Evolutionary conservation across 1,284 basidiomycete species (phyloP).

Genomic region (Rugosomyces carneus): DNA sequence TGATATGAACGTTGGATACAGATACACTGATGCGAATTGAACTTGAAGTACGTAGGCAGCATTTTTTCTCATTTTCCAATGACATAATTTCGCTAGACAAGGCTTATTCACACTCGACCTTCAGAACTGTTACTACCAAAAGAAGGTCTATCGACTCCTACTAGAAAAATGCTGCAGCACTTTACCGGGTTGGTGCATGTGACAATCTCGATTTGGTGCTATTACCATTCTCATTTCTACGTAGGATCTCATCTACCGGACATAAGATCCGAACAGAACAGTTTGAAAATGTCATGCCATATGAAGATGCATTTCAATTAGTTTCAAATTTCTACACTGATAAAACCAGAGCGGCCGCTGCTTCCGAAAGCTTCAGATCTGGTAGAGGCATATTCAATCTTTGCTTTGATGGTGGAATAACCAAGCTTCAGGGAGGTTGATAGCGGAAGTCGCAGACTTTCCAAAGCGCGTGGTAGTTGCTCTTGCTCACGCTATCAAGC

Average conservation of each 20-base stretch:
- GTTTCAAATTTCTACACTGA: slow-evolving; percentile 71
- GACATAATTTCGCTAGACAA: slow-evolving; percentile 44
- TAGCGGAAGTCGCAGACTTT: slow-evolving; percentile 66
- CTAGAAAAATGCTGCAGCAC: slow-evolving; percentile 72
- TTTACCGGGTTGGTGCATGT: slow-evolving; percentile 47
- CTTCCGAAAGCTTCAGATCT: slow-evolving; percentile 44
- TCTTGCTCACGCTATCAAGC: slow-evolving; percentile 70
- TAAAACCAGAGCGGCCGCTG: slow-evolving; percentile 32
- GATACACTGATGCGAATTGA: slow-evolving; percentile 83
- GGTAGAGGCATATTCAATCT: slow-evolving; percentile 25
- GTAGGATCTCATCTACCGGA: slow-evolving; percentile 35
- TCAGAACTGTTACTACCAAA: slow-evolving; percentile 74
- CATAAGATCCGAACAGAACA: slow-evolving; percentile 55
- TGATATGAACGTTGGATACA: slow-evolving; percentile 21
- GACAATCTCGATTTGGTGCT: slow-evolving; percentile 3
- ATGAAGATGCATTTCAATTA: slow-evolving; percentile 68
- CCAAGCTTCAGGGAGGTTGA: slow-evolving; percentile 38
- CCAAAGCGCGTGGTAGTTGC: slow-evolving; percentile 72
- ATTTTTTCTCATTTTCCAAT: neutral
- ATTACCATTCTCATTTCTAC: slow-evolving; percentile 13
- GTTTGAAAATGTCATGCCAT: slow-evolving; percentile 51
- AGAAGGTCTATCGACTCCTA: slow-evolving; percentile 60
- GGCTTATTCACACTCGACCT: slow-evolving; percentile 79
- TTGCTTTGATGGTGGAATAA: slow-evolving; percentile 3
- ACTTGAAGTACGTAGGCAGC: slow-evolving; percentile 55